phyloP scores from a whole-genome alignment of 2,329 filamentous ascomycete genomes.

The Pleurostoma richardsiae region DNA sequence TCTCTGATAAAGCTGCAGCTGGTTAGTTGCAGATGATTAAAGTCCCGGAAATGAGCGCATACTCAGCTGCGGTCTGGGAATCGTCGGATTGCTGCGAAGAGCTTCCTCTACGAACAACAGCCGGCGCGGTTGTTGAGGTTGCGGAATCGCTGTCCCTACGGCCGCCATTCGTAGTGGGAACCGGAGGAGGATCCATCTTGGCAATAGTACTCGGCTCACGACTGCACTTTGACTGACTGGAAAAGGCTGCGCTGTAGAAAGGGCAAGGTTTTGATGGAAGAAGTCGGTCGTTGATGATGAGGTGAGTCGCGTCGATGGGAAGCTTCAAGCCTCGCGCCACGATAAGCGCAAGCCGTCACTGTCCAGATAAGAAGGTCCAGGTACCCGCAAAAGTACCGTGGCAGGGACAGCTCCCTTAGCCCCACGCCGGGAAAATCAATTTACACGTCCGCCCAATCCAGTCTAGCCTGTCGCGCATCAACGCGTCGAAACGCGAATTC shows the following conservation, averaged over 20 bases:
- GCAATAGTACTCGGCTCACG: neutral
- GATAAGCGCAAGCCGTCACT: no score
- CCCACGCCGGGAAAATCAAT: constrained; percentile 8
- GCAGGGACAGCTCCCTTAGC: neutral
- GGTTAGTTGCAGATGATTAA: constrained; percentile 1
- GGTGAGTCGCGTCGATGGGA: no score
- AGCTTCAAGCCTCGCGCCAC: no score
- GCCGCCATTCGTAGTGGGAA: constrained; percentile 15
- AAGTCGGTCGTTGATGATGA: no score
- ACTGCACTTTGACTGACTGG: no score
- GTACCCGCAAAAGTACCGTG: neutral
- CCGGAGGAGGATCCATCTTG: constrained; percentile 29
- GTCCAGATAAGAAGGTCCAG: no score
- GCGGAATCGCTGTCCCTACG: constrained; percentile 2
- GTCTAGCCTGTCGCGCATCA: constrained; percentile 36
- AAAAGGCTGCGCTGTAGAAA: no score
- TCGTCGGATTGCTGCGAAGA: constrained; percentile 57
- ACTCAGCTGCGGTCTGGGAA: constrained; percentile 72
- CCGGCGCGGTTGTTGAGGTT: constrained; percentile 12
- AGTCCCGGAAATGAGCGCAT: constrained; percentile 13
- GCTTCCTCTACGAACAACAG: constrained; percentile 45
- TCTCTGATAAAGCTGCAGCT: constrained; percentile 71
- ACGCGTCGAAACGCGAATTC: constrained; percentile 23
- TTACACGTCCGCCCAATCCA: constrained; percentile 17
- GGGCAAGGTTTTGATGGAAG: no score